Evolutionary conservation across 768 basidiomycete genomes (phyloP).

Genomic region (Gloeophyllum trabeum): DNA sequence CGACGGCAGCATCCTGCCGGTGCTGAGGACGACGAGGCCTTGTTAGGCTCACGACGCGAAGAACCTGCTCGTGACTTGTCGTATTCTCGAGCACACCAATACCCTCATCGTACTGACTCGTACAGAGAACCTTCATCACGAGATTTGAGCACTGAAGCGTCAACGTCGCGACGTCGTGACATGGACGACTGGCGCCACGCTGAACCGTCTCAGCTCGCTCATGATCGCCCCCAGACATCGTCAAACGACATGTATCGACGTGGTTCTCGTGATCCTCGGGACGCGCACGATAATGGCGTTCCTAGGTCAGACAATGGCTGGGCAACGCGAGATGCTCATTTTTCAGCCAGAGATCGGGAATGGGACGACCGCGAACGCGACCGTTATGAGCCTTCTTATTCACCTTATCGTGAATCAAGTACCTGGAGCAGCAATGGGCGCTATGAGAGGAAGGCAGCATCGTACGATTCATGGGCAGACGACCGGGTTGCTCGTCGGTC

Average conservation of each 20-base stretch:
- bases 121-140: slow-evolving; percentile 33
- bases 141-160: slow-evolving; percentile 37
- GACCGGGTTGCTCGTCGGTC: slow-evolving; percentile 8
- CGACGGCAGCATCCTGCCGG: slow-evolving; percentile 25
- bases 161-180: slow-evolving; percentile 40
- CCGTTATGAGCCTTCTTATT: slow-evolving; percentile 24
- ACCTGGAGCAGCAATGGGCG: slow-evolving; percentile 17
- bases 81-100: slow-evolving; percentile 37
- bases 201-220: slow-evolving; percentile 23
- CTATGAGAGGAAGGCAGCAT: slow-evolving; percentile 6
- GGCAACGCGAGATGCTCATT: slow-evolving; percentile 20
- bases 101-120: slow-evolving; percentile 26
- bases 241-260: slow-evolving; percentile 40
- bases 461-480: slow-evolving; percentile 5
- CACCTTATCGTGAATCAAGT: slow-evolving; percentile 33
- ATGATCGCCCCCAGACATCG: slow-evolving; percentile 31
- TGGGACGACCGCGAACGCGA: slow-evolving; percentile 41
- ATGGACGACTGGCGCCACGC: slow-evolving; percentile 41
- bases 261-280: too few species aligned
- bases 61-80: slow-evolving; percentile 40
- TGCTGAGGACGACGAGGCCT: slow-evolving; percentile 9
- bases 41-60: slow-evolving; percentile 35
- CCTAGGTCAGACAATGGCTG: slow-evolving; percentile 16
- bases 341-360: slow-evolving; percentile 26
- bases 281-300: too few species aligned